Evolutionary conservation across 1,284 basidiomycete species (phyloP), one percentile per base, ranked within the genome.

Genomic region (Lignosus rhinocerotis): DNA sequence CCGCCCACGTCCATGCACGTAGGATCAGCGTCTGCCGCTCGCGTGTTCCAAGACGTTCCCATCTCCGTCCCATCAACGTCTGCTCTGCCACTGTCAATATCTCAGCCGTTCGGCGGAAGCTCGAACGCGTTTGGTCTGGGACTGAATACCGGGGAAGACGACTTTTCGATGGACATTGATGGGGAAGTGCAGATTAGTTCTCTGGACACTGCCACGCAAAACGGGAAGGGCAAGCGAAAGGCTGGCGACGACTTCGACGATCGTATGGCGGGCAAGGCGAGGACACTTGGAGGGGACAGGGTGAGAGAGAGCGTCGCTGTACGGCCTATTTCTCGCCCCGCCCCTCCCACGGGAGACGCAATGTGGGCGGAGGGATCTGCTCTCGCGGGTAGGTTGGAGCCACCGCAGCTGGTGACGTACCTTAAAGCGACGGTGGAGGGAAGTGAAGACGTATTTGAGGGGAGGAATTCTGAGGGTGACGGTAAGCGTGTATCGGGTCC

Each of bases 271-370:
- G 74, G 78, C 45, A 83, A 85, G 65, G 70, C 82, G 30, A 73
- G 84, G 42, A 92, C 91, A 14, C 75, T 94, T 9, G 92, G 92
- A 25, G 90, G 90, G 0, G 88, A 90, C 65, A 74, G 83, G 39
- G 72, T 77, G 2, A 75, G 85, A 58, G 85, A 85, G 52, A 66
- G 69, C 38, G 76, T 78, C 14, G 70, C 78, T 4, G 76, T 82
- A 34, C 82, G 80, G 62, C 83, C 88, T 67, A 78, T 93, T 30
- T 65, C 70, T 36, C 33, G 64, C 38, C 32, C 60, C 51, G 53
- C 67, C 2, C 41, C 51, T 38, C 52, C 58, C n/a, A 32, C 17
- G 44, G 10, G 55, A 43, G 21, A 38, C 31, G 62, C 47, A 30
- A 52, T 61, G 14, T 64, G 60, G 59, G 50, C 54, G 34, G 64